Base-by-base conservation (phyloP, 2,329 filamentous ascomycete species). In the Penicillium sp. region DNA sequence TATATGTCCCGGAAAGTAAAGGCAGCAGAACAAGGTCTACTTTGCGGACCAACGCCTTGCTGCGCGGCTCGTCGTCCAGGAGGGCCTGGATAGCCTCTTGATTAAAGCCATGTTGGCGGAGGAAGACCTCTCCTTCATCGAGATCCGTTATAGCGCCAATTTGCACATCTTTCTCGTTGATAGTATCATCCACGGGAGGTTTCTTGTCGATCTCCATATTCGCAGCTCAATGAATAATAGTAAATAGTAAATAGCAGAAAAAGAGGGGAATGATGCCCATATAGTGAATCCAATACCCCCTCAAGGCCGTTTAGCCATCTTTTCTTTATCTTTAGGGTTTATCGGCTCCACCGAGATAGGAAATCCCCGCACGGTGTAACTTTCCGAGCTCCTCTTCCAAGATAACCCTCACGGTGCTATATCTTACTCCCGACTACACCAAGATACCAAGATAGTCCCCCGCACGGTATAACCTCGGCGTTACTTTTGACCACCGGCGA, bases 11-110 rank as follows among this genome's bases (percentile, higher is more conserved):
- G 3, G 61, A 58, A 3, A 81, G 70, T 6, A 80, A 65, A 0
- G 78, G 78, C 53, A 80, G 68, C 8, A 81, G 56, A 0, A 72
- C 59, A 50, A 72, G 65, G 51, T 80, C 78, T 39, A 81, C 73
- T 48, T 74, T 76, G 15, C 71, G 56, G 3, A 67, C 63, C 12
- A 72, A 52, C 4, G 63, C 52, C 22, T 60, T 62, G n/a, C 54
- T 61, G 41, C 52, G 53, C 4, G 54, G 53, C 21, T 67, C 58
- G 53, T 80, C 76, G 33, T 68, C 59, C 4, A 79, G 63, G 13
- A 79, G 63, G 21, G 69, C 68, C 7, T 72, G 64, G 3, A 77
- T 59, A 31, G 73, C 68, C 12, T 69, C 64, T 10, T 68, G 61
- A 4, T 64, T 70, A 55, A 75, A 71, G 50, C 72, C 71, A 61